Conservation (phyloP, 2,329 filamentous ascomycete species). For the Ceratocystis lukuohia region DNA sequence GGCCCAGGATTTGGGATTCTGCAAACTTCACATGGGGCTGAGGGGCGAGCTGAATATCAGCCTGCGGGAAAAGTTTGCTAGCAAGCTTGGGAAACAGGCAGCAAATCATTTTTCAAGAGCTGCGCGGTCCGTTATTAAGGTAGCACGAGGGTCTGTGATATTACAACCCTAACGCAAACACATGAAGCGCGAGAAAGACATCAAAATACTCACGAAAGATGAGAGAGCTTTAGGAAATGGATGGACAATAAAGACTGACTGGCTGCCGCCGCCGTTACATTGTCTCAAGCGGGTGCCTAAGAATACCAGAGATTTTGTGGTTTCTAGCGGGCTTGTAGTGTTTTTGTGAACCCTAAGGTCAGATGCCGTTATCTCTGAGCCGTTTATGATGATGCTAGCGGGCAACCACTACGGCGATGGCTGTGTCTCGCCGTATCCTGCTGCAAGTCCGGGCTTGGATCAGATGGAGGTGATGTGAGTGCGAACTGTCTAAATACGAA, state of each 20-base stretch:
- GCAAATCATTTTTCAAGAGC: not conserved
- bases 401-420: not conserved
- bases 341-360: not conserved
- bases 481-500: not conserved
- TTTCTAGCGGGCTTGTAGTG: too few species aligned
- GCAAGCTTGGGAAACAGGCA: not conserved
- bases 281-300: too few species aligned
- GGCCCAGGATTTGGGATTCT: not conserved
- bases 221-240: too few species aligned
- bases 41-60: not conserved
- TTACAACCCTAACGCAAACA: too few species aligned
- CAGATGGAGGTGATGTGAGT: not conserved
- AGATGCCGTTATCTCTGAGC: not conserved
- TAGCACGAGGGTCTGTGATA: too few species aligned
- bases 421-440: not conserved
- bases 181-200: too few species aligned
- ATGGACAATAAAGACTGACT: too few species aligned
- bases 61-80: not conserved
- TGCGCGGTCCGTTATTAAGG: too few species aligned
- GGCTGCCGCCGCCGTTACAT: too few species aligned
- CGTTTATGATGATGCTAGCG: not conserved
- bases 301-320: too few species aligned
- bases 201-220: too few species aligned
- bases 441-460: not conserved
- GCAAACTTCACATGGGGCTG: not conserved